A percentile compares a stretch with the other conserved stretches of the same genome.
phyloP scores from a whole-genome alignment of 2,329 filamentous ascomycete genomes.

The Lecanosticta acicola region DNA sequence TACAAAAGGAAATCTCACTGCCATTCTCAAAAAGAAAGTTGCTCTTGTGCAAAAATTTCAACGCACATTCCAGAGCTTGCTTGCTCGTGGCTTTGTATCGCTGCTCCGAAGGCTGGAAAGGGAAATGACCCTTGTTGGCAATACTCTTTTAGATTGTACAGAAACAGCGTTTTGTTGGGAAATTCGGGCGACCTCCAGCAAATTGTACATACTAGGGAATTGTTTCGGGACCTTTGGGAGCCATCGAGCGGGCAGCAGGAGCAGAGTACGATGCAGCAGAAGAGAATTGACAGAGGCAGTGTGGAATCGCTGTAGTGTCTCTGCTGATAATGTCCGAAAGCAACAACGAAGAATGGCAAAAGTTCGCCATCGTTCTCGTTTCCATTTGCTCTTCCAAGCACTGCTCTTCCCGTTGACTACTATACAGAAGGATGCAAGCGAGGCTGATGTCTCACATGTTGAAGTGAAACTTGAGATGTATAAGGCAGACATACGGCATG shows the following conservation, averaged over 20 bases:
- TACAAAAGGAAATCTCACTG: conserved; percentile 6
- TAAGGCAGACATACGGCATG: too few relatives aligned
- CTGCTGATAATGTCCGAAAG: not conserved
- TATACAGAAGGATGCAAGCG: too few relatives aligned
- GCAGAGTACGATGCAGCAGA: not conserved
- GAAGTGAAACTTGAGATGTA: too few relatives aligned
- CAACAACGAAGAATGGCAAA: not conserved
- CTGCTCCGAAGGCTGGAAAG: conserved; percentile 1
- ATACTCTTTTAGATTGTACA: conserved; percentile 7
- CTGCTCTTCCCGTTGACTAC: too few relatives aligned
- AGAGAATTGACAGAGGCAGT: not conserved
- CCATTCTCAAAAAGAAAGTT: conserved; percentile 1
- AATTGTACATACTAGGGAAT: conserved; percentile 8
- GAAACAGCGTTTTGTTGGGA: conserved; percentile 7
- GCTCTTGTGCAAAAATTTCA: not conserved
- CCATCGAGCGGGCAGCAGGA: not conserved
- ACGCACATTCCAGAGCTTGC: not conserved
- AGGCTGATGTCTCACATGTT: too few relatives aligned
- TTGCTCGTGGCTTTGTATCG: conserved; percentile 3
- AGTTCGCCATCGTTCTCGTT: too few relatives aligned
- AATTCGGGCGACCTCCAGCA: conserved; percentile 3
- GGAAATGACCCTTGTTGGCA: not conserved
- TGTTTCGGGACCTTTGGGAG: not conserved
- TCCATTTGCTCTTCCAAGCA: too few relatives aligned
- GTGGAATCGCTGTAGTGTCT: not conserved